Evolutionary conservation across 192 early-diverging fungal genomes (phyloP), one percentile per base, ranked within the genome.

Genomic region (Coemansia sp.): DNA sequence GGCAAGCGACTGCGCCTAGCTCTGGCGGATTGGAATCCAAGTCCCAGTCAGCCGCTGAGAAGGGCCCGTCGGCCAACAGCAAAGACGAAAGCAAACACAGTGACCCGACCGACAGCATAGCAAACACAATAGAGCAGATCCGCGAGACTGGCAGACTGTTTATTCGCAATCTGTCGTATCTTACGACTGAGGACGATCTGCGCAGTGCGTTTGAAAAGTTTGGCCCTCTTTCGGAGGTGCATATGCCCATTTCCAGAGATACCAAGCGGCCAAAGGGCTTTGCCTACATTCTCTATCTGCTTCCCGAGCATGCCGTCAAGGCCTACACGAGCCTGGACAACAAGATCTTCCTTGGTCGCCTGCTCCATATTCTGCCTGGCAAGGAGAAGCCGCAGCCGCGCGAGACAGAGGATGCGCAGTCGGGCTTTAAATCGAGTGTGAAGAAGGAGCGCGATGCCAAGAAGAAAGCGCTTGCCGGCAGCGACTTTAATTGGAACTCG

Each of bases 401-500:
- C 28, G 72, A 80, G 36, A 20, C 39, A 28, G 68, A 60, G n/a
- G 84, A 85, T 39, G 60, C 65, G 23, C 81, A 84, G 55, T 82
- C 76, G 30, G 74, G 73, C 3, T 83, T 83, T 53, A 77, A 85
- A 35, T 79, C 84, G 32, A 81, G 81, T 24, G 86, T 94, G 56
- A 96, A 97, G 77, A 83, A 86, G 58, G 84, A 97, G 75, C 86
- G 88, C 64, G 94, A 96, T 34, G 71, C 83, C 50, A 88, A 93
- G 71, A 82, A 83, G 61, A 95, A 91, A 76, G 86, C 85, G 11
- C 68, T 85, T 34, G 89, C 91, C 20, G 83, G 81, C 22, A 91
- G 85, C 68, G 93, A 92, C 61, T 94, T 93, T 54, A 95, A 92
- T 78, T 99, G 97, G 97, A 97, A 95, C 82, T 87, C 86, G 36